These are phyloP conservation scores for Lodderomyces orthopsilosis DNA, from an alignment of 1,139 yeast species.

Conservation along the genomic window DNA sequence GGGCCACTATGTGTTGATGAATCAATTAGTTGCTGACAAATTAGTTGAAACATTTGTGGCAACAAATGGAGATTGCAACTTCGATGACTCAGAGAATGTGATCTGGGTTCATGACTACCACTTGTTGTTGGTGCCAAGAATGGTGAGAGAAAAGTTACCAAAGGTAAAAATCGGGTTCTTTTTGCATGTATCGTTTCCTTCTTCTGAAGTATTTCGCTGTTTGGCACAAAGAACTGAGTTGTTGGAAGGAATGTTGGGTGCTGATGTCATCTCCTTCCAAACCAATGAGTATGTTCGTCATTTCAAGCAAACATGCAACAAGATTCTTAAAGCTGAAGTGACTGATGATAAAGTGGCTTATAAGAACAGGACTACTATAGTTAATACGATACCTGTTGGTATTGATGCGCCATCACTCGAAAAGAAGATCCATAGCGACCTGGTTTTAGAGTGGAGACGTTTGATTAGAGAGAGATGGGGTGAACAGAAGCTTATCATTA, in stretches of 20 bases:
- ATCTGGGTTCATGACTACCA: slow-evolving; percentile 97
- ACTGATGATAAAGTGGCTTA: slow-evolving; percentile 70
- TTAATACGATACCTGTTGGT: slow-evolving; percentile 79
- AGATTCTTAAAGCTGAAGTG: slow-evolving; percentile 79
- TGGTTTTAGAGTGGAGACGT: slow-evolving; percentile 66
- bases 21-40: slow-evolving; percentile 77
- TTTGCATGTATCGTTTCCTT: slow-evolving; percentile 92
- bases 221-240: slow-evolving; percentile 81
- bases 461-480: slow-evolving; percentile 79
- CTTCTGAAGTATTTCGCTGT: slow-evolving; percentile 92
- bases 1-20: slow-evolving; percentile 75
- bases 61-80: slow-evolving; percentile 48
- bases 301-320: slow-evolving; percentile 85
- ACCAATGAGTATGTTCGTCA: slow-evolving; percentile 92
- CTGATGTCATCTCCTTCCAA: slow-evolving; percentile 86
- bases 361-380: slow-evolving; percentile 64
- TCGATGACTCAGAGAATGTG: slow-evolving; percentile 43
- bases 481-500: slow-evolving; percentile 66
- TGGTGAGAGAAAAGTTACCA: slow-evolving; percentile 77
- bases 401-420: slow-evolving; percentile 68
- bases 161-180: slow-evolving; percentile 88
- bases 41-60: slow-evolving; percentile 58
- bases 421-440: slow-evolving; percentile 44
- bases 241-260: slow-evolving; percentile 82
- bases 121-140: slow-evolving; percentile 76